These are phyloP conservation scores for Ceratocystis alfenasii DNA, from an alignment of 2,329 filamentous ascomycete species.

Conservation along the genomic window DNA sequence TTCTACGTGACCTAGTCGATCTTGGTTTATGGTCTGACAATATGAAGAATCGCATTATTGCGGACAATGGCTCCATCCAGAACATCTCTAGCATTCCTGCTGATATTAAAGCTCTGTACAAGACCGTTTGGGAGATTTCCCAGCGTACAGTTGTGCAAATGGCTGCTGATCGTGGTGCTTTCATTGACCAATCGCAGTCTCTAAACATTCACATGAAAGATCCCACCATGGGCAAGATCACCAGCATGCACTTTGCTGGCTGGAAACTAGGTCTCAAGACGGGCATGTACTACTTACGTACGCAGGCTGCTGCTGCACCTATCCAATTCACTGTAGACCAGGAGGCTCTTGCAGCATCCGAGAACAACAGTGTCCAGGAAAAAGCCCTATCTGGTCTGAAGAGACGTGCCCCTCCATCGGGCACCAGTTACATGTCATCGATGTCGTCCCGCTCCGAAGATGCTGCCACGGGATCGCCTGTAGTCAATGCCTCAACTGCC, in stretches of 20 bases:
- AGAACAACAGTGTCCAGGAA: constrained; percentile 54
- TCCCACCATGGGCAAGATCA: constrained; percentile 99
- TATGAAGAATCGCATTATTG: constrained; percentile 99
- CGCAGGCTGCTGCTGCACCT: constrained; percentile 87
- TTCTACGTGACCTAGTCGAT: constrained; percentile 95
- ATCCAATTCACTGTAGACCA: constrained; percentile 99
- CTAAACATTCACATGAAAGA: constrained; percentile 99
- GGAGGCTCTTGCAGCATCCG: constrained; percentile 77
- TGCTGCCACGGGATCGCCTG: constrained; percentile 45
- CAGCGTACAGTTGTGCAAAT: constrained; percentile 94
- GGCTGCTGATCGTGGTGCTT: constrained; percentile 95
- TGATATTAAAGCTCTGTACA: constrained; percentile 94
- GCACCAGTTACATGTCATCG: constrained; percentile 43
- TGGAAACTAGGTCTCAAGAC: constrained; percentile 99
- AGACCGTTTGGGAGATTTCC: constrained; percentile 99
- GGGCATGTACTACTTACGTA: constrained; percentile 99
- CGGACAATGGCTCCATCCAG: constrained; percentile 89
- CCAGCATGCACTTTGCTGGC: constrained; percentile 96
- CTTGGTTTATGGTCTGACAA: constrained; percentile 97
- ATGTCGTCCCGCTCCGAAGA: constrained; percentile 53
- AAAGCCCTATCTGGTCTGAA: constrained; percentile 49
- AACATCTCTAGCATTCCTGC: constrained; percentile 93
- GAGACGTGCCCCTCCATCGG: constrained; percentile 54
- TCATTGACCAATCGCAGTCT: constrained; percentile 97
- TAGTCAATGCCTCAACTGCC: constrained; percentile 43